Base-by-base conservation (phyloP, 1,139 yeast genomes). In the Diutina rugosa region DNA sequence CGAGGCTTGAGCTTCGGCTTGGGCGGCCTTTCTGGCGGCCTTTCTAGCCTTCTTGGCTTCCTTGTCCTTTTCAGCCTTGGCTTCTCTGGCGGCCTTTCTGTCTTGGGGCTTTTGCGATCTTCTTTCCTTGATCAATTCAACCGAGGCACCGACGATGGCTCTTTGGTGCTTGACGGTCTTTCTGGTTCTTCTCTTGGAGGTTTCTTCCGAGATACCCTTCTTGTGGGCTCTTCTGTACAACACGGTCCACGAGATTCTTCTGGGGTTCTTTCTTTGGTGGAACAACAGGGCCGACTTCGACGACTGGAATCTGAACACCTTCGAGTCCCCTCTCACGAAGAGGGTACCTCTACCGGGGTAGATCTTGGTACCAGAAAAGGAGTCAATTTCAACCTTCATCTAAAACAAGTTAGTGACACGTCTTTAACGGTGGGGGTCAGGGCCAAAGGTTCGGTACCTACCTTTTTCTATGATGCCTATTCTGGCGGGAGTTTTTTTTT, bases 281-380 rank as follows among this genome's bases (percentile, higher is more conserved):
- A 93, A 93, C 73, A 93, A 87, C 75, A 99, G 90, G 72, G 96
- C 95, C 74, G 96, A 84, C 83, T 93, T 95, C 69, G 97, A 89
- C 76, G 90, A 86, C 79, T 88, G 95, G 95, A 95, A 93, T 86
- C 99, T 90, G 96, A 93, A 93, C 74, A 91, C 79, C 84, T 93
- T 93, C 74, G 98, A 90, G 90, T 93, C 99, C 72, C 98, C 97
- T 82, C 99, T 91, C 79, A 93, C 93, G 76, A 90, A 93, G 78
- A 93, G 87, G 77, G 95, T 90, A 82, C 99, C 99, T 85, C 97
- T 89, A 81, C 99, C 98, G 84, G 99, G 99, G 96, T 93, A 95
- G 86, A 93, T 93, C 84, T 91, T 93, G 74, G 91, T 80, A 80
- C 99, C 99, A 73, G 99, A 91, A 85, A 93, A 93, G 77, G 98